Conservation (phyloP, 352 stramenopile species). For the Phytophthora palmivora region DNA sequence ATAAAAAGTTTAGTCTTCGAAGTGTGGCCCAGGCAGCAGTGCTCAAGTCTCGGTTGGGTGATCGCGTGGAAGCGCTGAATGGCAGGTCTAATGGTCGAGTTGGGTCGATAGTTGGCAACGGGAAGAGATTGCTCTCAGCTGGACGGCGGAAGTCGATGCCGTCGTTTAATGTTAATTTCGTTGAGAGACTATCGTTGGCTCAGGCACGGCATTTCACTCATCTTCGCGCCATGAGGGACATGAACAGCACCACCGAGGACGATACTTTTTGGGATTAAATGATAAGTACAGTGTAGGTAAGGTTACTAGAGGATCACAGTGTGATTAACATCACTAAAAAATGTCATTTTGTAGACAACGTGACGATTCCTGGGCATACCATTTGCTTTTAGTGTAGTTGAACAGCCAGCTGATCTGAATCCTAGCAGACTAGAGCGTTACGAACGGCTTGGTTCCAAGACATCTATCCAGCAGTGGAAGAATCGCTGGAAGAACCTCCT, state of each 20-base stretch:
- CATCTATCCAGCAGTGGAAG: too few species aligned
- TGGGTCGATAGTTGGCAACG: conserved; percentile 13
- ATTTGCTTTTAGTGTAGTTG: too few species aligned
- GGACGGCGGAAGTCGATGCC: conserved; percentile 30
- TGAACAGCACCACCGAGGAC: conserved; percentile 34
- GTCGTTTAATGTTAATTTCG: conserved; percentile 40
- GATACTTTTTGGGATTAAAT: conserved; percentile 31
- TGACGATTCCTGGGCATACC: too few species aligned
- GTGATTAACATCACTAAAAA: too few species aligned
- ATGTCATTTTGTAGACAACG: too few species aligned
- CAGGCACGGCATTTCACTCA: conserved; percentile 41
- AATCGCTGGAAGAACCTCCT: too few species aligned
- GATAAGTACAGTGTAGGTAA: background rate
- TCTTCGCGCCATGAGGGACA: conserved; percentile 40
- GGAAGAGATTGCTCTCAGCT: conserved; percentile 24
- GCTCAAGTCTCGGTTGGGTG: conserved; percentile 29
- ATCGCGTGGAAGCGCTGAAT: conserved; percentile 15
- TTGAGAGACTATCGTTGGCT: conserved; percentile 44
- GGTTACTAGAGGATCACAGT: too few species aligned
- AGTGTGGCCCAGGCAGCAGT: conserved; percentile 21
- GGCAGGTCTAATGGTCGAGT: conserved; percentile 21
- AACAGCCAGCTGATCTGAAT: too few species aligned
- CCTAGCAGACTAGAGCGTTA: too few species aligned
- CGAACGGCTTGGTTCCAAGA: too few species aligned
- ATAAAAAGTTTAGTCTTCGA: conserved; percentile 36